Conservation (phyloP, 306 rosid genomes). For the Mimosa bimucronata region DNA sequence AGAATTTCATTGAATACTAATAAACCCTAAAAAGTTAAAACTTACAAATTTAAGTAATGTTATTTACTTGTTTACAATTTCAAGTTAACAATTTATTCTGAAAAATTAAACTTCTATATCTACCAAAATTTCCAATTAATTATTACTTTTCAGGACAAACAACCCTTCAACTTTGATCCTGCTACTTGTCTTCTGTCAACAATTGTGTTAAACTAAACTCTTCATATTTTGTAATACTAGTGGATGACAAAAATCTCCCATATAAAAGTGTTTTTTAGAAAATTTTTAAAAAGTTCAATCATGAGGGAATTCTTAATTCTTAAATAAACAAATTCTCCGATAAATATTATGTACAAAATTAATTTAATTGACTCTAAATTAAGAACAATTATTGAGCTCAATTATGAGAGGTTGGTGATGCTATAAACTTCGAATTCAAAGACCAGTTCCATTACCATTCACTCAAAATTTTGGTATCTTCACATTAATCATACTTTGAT, state of each 20-base stretch:
- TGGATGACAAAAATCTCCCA: neutral
- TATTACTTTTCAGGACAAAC: neutral
- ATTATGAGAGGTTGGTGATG: neutral
- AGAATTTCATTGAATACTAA: too few relatives aligned
- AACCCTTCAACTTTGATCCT: neutral
- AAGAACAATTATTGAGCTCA: neutral
- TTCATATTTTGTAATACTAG: neutral
- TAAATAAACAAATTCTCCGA: too few relatives aligned
- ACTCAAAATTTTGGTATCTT: neutral
- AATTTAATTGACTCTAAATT: neutral
- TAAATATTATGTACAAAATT: neutral
- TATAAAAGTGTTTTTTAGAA: neutral
- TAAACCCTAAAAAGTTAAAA: too few relatives aligned
- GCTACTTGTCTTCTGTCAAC: neutral
- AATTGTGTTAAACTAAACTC: neutral
- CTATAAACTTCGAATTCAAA: neutral
- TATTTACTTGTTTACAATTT: too few relatives aligned
- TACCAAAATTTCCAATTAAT: too few relatives aligned
- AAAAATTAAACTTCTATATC: too few relatives aligned
- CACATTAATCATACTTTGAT: conserved; percentile 16
- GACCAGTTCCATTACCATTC: neutral
- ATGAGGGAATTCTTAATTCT: neutral
- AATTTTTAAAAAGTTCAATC: neutral
- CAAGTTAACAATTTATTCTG: neutral
- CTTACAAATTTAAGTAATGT: too few relatives aligned